phyloP scores from a whole-genome alignment of 1,284 basidiomycete species.

The Schizophyllum amplum region DNA sequence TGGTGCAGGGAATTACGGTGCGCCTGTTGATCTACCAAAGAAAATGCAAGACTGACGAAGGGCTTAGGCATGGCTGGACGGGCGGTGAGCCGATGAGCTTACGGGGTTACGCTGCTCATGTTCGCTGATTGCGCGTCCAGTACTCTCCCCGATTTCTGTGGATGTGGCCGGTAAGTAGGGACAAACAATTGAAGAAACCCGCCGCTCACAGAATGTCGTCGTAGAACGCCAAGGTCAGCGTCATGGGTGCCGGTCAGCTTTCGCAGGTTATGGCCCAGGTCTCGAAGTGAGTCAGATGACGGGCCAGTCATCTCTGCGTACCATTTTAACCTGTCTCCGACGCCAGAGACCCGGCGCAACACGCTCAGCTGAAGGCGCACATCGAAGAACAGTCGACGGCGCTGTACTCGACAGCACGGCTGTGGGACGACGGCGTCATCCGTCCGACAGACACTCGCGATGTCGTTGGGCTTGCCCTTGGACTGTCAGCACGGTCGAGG shows the following conservation, averaged over 20 bases:
- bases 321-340: neutral
- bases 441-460: conserved; percentile 87
- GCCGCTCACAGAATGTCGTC: conserved; percentile 7
- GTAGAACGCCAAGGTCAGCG: conserved; percentile 89
- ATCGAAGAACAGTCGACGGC: conserved; percentile 87
- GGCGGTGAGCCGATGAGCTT: conserved; percentile 46
- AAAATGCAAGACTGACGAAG: neutral
- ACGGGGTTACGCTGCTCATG: conserved; percentile 3
- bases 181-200: conserved; percentile 3
- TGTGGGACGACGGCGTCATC: conserved; percentile 97
- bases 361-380: conserved; percentile 63
- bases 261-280: conserved; percentile 90
- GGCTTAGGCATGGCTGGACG: conserved; percentile 76
- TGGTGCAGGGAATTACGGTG: conserved; percentile 92
- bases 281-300: conserved; percentile 49
- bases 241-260: conserved; percentile 93
- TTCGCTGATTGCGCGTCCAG: conserved; percentile 26
- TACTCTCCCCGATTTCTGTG: conserved; percentile 93
- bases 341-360: conserved; percentile 66
- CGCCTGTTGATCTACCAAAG: conserved; percentile 15
- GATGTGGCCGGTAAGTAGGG: conserved; percentile 85
- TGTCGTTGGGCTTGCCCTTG: conserved; percentile 78
- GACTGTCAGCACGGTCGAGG: conserved; percentile 53
- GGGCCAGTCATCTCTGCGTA: neutral
- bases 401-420: conserved; percentile 78